Base-by-base conservation (phyloP, 2,329 filamentous ascomycete species). In the Grosmannia penicillata region DNA sequence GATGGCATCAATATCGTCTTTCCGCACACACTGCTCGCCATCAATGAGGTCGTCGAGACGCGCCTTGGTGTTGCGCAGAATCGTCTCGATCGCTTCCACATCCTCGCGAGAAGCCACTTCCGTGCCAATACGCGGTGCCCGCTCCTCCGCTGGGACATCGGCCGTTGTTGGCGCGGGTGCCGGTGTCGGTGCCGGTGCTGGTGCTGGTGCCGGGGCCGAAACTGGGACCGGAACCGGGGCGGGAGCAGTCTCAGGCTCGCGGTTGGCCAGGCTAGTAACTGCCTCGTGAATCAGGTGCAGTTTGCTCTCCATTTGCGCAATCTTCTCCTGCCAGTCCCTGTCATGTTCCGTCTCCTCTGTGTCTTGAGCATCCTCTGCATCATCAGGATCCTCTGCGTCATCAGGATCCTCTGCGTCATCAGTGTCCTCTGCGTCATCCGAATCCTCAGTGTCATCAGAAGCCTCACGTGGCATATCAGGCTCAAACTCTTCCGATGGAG, bases 21-120 rank as follows among this genome's bases (percentile, higher is more conserved):
- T 78, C 39, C 68, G 67, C 9, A 86, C 75, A 3, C 75, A 64
- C 41, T 82, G 75, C 25, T 86, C 80, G 4, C 75, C 70, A 36
- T 87, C 72, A 36, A 93, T 72, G 17, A 75, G 56, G 42, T 93
- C 86, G 42, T 95, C 89, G 9, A 96, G 64, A 33, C 82, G 82
- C 6, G 79, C 76, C 55, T 95, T 95, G 24, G 86, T 87, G 54
- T 93, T 94, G 30, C 81, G 76, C 11, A 96, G 68, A 35, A 96
- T 76, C 0, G 82, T 93, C 56, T 95, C 89, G 42, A 96, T 87
- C 10, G 85, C 85, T 44, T 89, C 76, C 0, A 87, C 83, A 49
- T 96, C 87, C 47, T 94, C 85, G 53, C 83, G 83, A 24, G 68
- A 75, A 6, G 80, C 77, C 3, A 66, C 55, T 27, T 76, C 74